Percentiles rank a stretch among this genome's conserved stretches.
These are phyloP conservation scores for Agaricales sp. DNA, from an alignment of 1,284 basidiomycete genomes.

Conservation along the genomic window DNA sequence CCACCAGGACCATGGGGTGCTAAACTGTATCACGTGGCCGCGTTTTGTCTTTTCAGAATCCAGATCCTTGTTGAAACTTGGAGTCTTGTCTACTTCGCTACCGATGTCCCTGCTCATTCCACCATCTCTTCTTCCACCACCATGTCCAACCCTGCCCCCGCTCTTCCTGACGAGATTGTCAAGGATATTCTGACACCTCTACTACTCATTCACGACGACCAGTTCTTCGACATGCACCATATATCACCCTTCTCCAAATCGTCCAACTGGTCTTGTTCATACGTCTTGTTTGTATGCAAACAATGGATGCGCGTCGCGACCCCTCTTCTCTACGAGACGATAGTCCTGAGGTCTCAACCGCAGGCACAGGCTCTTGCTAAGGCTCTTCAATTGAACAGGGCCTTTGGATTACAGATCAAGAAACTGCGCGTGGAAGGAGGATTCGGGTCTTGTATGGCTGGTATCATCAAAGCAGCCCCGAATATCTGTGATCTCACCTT, in stretches of 20 bases:
- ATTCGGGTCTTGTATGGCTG: neutral
- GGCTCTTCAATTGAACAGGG: neutral
- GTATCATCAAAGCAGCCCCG: neutral
- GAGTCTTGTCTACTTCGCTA: too few relatives aligned
- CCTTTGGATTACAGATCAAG: neutral
- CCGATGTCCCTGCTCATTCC: too few relatives aligned
- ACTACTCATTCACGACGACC: neutral
- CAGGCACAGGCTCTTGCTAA: neutral
- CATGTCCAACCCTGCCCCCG: too few relatives aligned
- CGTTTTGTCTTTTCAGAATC: too few relatives aligned
- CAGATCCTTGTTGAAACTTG: too few relatives aligned
- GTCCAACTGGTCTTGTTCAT: neutral
- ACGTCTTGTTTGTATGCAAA: neutral
- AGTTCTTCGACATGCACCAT: neutral
- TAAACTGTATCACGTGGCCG: too few relatives aligned
- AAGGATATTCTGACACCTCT: neutral
- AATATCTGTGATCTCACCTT: slow-evolving; percentile 10
- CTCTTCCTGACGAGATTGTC: neutral
- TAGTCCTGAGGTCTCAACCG: neutral
- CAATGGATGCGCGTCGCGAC: neutral
- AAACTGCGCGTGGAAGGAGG: neutral
- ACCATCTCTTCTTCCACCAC: too few relatives aligned
- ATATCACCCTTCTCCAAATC: neutral
- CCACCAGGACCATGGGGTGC: too few relatives aligned
- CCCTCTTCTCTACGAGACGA: too few relatives aligned